A percentile compares a stretch with the other conserved stretches of the same genome.
phyloP scores from a whole-genome alignment of 2,329 filamentous ascomycete genomes.

The Fusarium buharicum region DNA sequence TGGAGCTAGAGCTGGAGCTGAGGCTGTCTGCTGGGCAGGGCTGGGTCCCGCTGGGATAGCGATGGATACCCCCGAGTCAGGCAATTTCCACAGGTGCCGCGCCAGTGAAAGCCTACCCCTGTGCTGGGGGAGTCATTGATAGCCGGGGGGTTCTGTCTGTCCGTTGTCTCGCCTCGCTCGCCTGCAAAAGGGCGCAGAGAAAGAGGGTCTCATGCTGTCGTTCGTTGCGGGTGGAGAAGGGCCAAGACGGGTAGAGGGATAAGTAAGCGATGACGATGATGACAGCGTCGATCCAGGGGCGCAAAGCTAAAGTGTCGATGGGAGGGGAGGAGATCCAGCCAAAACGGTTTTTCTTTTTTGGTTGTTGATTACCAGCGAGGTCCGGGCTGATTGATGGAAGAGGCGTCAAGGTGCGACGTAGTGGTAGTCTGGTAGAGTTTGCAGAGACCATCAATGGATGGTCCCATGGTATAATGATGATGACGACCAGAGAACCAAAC shows the following conservation, averaged over 20 bases:
- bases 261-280: constrained; percentile 36
- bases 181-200: not conserved
- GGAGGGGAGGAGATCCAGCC: constrained; percentile 12
- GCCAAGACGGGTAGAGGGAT: constrained; percentile 32
- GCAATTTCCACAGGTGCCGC: constrained; percentile 35
- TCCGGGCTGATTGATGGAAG: constrained; percentile 22
- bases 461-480: too few species aligned
- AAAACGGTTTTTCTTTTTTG: not conserved
- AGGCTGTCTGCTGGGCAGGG: too few species aligned
- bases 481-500: too few species aligned
- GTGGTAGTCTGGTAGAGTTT: too few species aligned
- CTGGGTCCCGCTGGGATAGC: too few species aligned
- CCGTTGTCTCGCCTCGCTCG: too few species aligned
- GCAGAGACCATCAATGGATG: too few species aligned
- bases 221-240: constrained; percentile 24
- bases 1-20: too few species aligned
- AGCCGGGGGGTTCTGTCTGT: not conserved
- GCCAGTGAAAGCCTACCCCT: constrained; percentile 28
- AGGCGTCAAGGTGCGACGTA: constrained; percentile 7
- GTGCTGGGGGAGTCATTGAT: constrained; percentile 14
- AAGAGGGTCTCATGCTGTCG: not conserved
- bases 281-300: constrained; percentile 35
- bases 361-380: not conserved
- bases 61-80: constrained; percentile 2
- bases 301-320: not conserved